A percentile compares a stretch with the other conserved stretches of the same genome.
These are phyloP conservation scores for Ploettnerulaceae sp. DNA, from an alignment of 2,329 filamentous ascomycete genomes.

Conservation along the genomic window DNA sequence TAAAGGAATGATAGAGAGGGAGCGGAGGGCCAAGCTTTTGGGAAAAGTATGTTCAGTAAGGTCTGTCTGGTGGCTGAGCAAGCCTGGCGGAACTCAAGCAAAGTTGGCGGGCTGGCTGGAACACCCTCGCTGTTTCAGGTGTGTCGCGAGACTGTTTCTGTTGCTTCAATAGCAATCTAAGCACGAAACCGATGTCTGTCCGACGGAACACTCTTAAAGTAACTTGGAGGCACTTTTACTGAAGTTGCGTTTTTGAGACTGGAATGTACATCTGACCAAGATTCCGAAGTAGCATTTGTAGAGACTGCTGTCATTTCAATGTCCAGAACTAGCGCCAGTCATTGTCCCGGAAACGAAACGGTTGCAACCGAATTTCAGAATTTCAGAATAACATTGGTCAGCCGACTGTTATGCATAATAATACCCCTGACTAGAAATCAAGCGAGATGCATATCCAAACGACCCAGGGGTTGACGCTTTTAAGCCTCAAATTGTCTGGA, in stretches of 20 bases:
- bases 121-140: constrained; percentile 22
- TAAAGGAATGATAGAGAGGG: constrained; percentile 3
- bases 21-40: constrained; percentile 16
- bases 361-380: not conserved
- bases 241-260: not conserved
- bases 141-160: constrained; percentile 10
- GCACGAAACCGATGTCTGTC: no score
- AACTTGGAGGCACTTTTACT: no score
- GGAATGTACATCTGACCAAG: not conserved
- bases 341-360: constrained; percentile 5
- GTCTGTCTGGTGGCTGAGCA: constrained; percentile 7
- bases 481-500: not conserved
- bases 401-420: not conserved
- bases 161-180: not conserved
- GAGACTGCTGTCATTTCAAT: not conserved
- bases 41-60: constrained; percentile 4
- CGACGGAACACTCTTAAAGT: no score
- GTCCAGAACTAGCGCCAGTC: not conserved
- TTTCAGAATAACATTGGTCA: no score
- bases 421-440: not conserved
- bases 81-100: constrained; percentile 13
- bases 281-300: not conserved
- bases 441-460: not conserved
- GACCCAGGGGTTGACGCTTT: not conserved
- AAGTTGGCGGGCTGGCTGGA: constrained; percentile 13